Percentiles rank a stretch among this genome's conserved stretches.
phyloP scores from a whole-genome alignment of 768 basidiomycete species.

The Mycena galopus region DNA sequence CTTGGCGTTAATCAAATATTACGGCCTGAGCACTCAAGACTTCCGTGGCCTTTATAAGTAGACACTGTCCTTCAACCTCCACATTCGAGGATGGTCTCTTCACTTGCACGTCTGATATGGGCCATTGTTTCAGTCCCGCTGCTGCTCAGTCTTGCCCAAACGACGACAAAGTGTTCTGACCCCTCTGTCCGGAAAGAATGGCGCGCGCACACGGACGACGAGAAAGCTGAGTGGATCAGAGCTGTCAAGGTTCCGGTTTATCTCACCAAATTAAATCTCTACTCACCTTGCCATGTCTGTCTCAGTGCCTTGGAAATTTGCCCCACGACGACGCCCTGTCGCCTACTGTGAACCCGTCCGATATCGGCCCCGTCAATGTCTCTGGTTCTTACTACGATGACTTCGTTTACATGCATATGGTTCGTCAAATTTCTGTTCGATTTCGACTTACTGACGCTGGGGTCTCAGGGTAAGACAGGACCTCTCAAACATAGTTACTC shows the following conservation, averaged over 20 bases:
- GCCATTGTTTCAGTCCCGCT: too few relatives aligned
- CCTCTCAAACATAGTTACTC: neutral
- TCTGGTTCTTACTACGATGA: neutral
- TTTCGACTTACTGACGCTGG: neutral
- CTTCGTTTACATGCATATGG: neutral
- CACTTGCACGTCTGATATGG: too few relatives aligned
- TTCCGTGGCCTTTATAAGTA: too few relatives aligned
- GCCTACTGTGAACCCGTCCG: neutral
- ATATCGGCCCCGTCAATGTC: neutral
- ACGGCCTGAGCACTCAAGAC: too few relatives aligned
- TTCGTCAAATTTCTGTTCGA: neutral
- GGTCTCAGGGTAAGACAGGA: neutral
- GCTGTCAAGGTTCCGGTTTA: neutral
- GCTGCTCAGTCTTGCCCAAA: too few relatives aligned
- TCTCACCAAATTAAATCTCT: neutral
- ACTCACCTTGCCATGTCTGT: neutral
- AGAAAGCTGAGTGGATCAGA: neutral
- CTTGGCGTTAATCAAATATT: too few relatives aligned
- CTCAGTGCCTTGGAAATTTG: neutral
- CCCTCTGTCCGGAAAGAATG: neutral
- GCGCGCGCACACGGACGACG: too few relatives aligned
- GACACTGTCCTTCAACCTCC: too few relatives aligned
- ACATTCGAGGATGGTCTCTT: too few relatives aligned
- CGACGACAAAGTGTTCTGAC: neutral
- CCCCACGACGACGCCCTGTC: neutral